Conservation (phyloP, 768 basidiomycete species). For the Boletellus ananas region DNA sequence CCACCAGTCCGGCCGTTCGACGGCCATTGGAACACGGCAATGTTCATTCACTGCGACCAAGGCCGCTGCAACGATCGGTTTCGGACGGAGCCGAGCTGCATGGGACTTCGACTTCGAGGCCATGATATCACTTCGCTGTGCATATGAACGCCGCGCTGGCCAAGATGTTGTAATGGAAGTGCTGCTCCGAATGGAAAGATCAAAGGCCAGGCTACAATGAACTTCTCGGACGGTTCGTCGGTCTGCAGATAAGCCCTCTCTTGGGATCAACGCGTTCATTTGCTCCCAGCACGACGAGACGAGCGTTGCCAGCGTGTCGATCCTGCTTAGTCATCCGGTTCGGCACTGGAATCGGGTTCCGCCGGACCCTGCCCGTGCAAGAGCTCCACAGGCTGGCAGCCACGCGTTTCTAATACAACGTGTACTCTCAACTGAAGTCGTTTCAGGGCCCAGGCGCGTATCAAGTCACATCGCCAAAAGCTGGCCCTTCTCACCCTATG, state of each 20-base stretch:
- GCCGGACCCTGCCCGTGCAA: neutral
- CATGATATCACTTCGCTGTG: conserved; percentile 1
- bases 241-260: conserved; percentile 1
- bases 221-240: neutral
- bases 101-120: neutral
- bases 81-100: conserved; percentile 1
- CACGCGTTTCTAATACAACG: conserved; percentile 22
- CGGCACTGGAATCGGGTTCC: too few species aligned
- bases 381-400: conserved; percentile 5
- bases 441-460: conserved; percentile 27
- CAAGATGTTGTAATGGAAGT: conserved; percentile 14
- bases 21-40: neutral
- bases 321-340: conserved; percentile 21
- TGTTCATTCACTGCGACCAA: neutral
- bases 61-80: neutral
- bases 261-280: neutral
- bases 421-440: conserved; percentile 13
- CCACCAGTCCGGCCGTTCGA: neutral
- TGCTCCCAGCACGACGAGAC: too few species aligned
- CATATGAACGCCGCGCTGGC: conserved; percentile 20
- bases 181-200: conserved; percentile 1
- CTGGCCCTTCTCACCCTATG: conserved; percentile 15
- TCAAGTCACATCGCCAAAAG: conserved; percentile 22
- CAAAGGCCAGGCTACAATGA: neutral
- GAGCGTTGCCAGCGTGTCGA: conserved; percentile 12